Conservation (phyloP, 352 stramenopile species). For the Pythium folliculosum region DNA sequence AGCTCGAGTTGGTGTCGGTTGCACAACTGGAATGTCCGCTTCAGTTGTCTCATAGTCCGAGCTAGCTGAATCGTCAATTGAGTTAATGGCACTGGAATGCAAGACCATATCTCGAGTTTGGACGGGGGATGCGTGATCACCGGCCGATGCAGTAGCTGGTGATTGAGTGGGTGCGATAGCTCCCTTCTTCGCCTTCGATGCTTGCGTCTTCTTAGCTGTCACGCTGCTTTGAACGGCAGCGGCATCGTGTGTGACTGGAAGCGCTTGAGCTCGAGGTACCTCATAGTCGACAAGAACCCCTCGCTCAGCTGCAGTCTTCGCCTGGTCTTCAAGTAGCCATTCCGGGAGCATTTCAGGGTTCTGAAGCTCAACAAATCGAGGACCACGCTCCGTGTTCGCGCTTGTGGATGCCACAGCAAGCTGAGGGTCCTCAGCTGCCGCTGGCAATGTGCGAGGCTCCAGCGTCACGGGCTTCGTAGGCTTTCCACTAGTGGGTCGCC, state of each 20-base stretch:
- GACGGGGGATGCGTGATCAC: constrained; percentile 1
- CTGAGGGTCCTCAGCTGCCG: background rate
- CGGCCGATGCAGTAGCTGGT: background rate
- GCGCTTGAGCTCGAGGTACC: background rate
- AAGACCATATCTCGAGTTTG: constrained; percentile 29
- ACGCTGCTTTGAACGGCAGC: background rate
- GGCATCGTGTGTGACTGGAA: background rate
- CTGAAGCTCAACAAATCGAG: constrained; percentile 26
- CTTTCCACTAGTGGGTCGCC: background rate
- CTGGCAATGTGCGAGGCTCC: background rate
- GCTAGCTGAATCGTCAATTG: constrained; percentile 33
- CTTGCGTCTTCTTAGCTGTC: constrained; percentile 7
- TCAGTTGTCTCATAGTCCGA: constrained; percentile 38
- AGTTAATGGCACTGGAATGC: constrained; percentile 31
- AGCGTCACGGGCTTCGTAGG: background rate
- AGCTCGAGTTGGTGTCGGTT: constrained; percentile 3
- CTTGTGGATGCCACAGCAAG: background rate
- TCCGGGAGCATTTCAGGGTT: constrained; percentile 31
- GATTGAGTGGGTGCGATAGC: background rate
- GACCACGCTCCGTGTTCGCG: background rate
- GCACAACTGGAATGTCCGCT: background rate
- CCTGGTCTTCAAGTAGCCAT: constrained; percentile 30
- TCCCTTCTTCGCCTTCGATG: constrained; percentile 4
- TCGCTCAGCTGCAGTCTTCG: constrained; percentile 25
- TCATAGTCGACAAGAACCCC: constrained; percentile 1